These are phyloP conservation scores for Cyberlindnera euphorbiiphila DNA, from an alignment of 805 yeast species.

Conservation along the genomic window DNA sequence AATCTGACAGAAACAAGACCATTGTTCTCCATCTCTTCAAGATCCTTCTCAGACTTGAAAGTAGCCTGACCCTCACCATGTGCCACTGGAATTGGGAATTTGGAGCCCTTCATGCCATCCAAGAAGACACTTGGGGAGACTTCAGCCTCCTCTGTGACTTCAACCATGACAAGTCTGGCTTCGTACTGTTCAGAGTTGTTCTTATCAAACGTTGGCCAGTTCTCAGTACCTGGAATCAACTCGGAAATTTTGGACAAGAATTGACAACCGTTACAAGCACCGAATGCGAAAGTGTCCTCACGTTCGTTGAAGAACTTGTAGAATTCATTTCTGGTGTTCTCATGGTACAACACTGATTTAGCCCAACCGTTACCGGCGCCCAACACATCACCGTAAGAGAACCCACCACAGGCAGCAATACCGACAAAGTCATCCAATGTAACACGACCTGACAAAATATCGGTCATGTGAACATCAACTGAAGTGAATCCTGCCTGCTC, in stretches of 20 bases:
- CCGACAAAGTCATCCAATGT: slow-evolving; percentile 81
- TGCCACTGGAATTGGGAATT: slow-evolving; percentile 94
- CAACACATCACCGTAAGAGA: slow-evolving; percentile 96
- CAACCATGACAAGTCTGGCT: slow-evolving; percentile 89
- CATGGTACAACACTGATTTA: slow-evolving; percentile 85
- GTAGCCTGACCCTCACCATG: slow-evolving; percentile 97
- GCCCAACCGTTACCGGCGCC: slow-evolving; percentile 99
- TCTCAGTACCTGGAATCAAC: slow-evolving; percentile 87
- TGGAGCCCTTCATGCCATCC: slow-evolving; percentile 88
- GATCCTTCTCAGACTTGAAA: slow-evolving; percentile 47
- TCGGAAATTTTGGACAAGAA: slow-evolving; percentile 83
- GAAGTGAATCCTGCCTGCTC: slow-evolving; percentile 91
- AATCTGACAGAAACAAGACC: slow-evolving; percentile 69
- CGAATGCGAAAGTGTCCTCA: slow-evolving; percentile 90
- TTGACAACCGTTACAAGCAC: slow-evolving; percentile 99
- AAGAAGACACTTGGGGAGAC: slow-evolving; percentile 60
- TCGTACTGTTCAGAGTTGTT: slow-evolving; percentile 93
- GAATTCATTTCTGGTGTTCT: slow-evolving; percentile 71
- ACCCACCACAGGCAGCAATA: slow-evolving; percentile 97
- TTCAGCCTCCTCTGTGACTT: slow-evolving; percentile 56
- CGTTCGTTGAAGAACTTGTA: slow-evolving; percentile 78
- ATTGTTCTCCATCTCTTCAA: slow-evolving; percentile 44
- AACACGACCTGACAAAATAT: slow-evolving; percentile 70
- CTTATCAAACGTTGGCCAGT: slow-evolving; percentile 95
- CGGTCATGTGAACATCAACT: slow-evolving; percentile 97